Conservation (phyloP, 805 yeast genomes). For the Jamesozyma gamospora region DNA sequence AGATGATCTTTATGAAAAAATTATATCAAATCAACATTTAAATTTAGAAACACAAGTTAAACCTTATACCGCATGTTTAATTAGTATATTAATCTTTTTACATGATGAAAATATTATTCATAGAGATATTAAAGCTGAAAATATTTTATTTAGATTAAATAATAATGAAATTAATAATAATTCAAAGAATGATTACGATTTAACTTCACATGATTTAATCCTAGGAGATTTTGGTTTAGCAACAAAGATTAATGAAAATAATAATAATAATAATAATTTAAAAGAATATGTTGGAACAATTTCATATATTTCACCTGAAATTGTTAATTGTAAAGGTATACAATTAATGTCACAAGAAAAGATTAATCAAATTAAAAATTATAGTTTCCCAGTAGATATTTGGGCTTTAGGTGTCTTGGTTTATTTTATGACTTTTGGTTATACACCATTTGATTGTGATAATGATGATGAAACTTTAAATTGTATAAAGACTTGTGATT, state of each 20-base stretch:
- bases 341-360: constrained; percentile 10
- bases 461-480: constrained; percentile 55
- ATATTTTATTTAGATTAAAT: constrained; percentile 40
- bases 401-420: constrained; percentile 73
- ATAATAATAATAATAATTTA: constrained; percentile 15
- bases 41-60: constrained; percentile 39
- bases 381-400: constrained; percentile 51
- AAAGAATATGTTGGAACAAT: constrained; percentile 56
- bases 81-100: constrained; percentile 47
- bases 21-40: constrained; percentile 38
- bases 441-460: constrained; percentile 71
- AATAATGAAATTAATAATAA: background rate
- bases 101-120: constrained; percentile 55
- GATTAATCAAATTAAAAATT: constrained; percentile 26
- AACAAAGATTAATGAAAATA: constrained; percentile 32
- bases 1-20: constrained; percentile 58
- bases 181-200: constrained; percentile 27
- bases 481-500: constrained; percentile 52
- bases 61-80: constrained; percentile 39
- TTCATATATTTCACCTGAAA: constrained; percentile 69
- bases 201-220: constrained; percentile 27
- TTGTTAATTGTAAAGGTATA: constrained; percentile 34
- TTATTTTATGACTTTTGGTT: constrained; percentile 63
- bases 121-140: constrained; percentile 67
- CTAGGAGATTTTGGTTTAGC: constrained; percentile 51